Evolutionary conservation across 179 eudicot species (phyloP).

Genomic region (Heliamphora pulchella): DNA sequence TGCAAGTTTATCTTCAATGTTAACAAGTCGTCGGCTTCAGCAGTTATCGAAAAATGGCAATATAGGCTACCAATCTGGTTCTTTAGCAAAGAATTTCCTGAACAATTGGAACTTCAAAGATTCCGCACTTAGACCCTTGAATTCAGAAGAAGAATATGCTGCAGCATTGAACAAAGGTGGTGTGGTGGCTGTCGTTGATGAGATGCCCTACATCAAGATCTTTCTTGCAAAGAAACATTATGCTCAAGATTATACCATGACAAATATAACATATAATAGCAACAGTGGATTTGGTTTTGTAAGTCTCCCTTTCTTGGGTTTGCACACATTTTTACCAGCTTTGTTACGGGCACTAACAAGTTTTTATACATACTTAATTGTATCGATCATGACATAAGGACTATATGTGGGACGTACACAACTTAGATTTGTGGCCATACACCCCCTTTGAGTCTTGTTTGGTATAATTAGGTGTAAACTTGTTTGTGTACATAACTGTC

Average conservation of each 20-base stretch:
- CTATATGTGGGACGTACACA: no score
- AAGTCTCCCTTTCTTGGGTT: background rate
- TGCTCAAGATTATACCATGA: conserved; percentile 9
- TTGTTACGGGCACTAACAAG: background rate
- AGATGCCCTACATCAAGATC: background rate
- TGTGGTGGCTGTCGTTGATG: conserved; percentile 13
- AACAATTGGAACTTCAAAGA: background rate
- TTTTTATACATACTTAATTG: no score
- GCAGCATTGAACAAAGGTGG: background rate
- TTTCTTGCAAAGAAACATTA: no score
- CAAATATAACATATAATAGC: background rate
- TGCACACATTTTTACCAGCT: no score
- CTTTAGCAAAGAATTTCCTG: background rate
- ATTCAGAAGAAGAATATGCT: background rate
- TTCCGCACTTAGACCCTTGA: background rate
- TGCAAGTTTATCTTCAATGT: background rate
- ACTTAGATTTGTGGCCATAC: no score
- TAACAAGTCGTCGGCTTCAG: background rate
- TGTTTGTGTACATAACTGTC: no score
- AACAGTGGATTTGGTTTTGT: conserved; percentile 14
- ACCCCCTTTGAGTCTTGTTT: no score
- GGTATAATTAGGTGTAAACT: no score
- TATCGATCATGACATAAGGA: no score
- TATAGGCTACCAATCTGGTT: background rate
- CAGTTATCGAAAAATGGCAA: background rate